Conservation (phyloP, 768 basidiomycete species). For the Pleurotus salmoneostramineus region DNA sequence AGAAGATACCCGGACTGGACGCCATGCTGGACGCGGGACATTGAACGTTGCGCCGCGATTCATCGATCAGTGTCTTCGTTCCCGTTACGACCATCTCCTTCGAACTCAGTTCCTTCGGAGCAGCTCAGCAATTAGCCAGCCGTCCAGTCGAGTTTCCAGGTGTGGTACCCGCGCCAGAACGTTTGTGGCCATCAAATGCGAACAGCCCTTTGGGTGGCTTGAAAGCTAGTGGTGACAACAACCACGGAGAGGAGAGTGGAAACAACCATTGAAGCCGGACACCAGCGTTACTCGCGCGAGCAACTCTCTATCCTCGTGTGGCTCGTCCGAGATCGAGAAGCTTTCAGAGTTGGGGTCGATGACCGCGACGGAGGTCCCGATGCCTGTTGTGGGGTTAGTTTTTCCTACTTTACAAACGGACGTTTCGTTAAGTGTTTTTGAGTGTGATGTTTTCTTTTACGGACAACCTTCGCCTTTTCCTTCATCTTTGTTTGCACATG, state of each 20-base stretch:
- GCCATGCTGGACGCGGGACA: too few relatives aligned
- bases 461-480: too few relatives aligned
- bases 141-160: too few relatives aligned
- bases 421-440: neutral
- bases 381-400: slow-evolving; percentile 25
- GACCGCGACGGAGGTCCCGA: slow-evolving; percentile 22
- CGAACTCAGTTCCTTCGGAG: too few relatives aligned
- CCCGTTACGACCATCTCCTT: too few relatives aligned
- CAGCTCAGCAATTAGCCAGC: too few relatives aligned
- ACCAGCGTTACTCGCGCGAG: slow-evolving; percentile 38
- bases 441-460: too few relatives aligned
- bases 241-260: neutral
- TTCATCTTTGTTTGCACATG: too few relatives aligned
- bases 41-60: too few relatives aligned
- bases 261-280: neutral
- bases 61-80: too few relatives aligned
- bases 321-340: slow-evolving; percentile 68
- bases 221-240: neutral
- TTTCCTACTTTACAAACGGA: slow-evolving; percentile 11
- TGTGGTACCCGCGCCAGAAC: too few relatives aligned
- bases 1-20: too few relatives aligned
- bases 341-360: slow-evolving; percentile 67
- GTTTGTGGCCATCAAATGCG: neutral
- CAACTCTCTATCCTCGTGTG: slow-evolving; percentile 61
- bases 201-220: neutral